A percentile compares a stretch with the other conserved stretches of the same genome.
Conservation (phyloP, 306 rosid species). For the Ormosia semicastrata region DNA sequence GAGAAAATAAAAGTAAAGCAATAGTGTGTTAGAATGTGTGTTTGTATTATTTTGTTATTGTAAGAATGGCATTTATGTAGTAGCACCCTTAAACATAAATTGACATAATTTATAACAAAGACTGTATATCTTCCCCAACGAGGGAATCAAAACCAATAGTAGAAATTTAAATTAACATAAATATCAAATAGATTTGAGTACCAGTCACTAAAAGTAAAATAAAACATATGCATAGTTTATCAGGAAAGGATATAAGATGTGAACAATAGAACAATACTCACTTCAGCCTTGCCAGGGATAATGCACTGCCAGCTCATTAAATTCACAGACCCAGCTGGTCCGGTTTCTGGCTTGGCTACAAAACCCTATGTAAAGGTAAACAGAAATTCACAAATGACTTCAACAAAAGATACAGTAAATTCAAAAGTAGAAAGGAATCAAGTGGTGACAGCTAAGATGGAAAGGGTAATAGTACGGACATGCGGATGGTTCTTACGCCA, state of each 20-base stretch:
- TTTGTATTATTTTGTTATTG: too few relatives aligned
- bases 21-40: too few relatives aligned
- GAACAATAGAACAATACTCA: not conserved
- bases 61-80: too few relatives aligned
- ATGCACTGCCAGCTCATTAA: slow-evolving; percentile 37
- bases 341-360: slow-evolving; percentile 37
- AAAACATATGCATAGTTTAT: not conserved
- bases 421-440: not conserved
- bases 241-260: not conserved
- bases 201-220: not conserved
- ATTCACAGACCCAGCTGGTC: slow-evolving; percentile 31
- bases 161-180: not conserved
- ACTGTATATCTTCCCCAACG: not conserved
- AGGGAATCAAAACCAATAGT: not conserved
- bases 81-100: not conserved
- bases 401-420: not conserved
- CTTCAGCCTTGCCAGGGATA: slow-evolving; percentile 36
- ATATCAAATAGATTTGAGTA: not conserved
- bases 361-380: slow-evolving; percentile 22
- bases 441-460: not conserved
- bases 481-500: slow-evolving; percentile 38
- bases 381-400: not conserved
- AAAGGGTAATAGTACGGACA: not conserved
- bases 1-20: too few relatives aligned
- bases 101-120: not conserved